Conservation (phyloP, 305 asterid genomes). For the Fraxinus baroniana region DNA sequence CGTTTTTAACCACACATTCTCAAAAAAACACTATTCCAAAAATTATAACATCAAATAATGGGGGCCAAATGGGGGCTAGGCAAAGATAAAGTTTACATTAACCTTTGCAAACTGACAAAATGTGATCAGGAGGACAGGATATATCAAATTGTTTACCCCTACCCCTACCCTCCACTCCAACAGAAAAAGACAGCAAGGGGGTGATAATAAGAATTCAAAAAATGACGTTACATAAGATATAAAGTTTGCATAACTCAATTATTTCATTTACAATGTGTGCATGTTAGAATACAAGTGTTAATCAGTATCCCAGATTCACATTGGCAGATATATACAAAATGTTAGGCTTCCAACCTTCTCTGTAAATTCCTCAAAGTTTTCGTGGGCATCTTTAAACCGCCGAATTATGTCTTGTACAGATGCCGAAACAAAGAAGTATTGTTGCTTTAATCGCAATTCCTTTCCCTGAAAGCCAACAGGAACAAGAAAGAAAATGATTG, state of each 20-base stretch:
- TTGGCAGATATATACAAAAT: slow-evolving; percentile 1
- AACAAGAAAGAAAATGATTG: background rate
- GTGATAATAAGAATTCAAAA: background rate
- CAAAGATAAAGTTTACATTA: background rate
- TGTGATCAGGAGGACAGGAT: background rate
- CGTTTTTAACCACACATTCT: too few species aligned
- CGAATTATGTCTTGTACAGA: slow-evolving; percentile 45
- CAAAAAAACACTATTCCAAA: too few species aligned
- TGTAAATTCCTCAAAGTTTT: slow-evolving; percentile 47
- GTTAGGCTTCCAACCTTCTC: slow-evolving; percentile 34
- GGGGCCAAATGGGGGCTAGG: background rate
- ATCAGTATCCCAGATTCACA: background rate
- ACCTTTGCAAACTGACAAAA: background rate
- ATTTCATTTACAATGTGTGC: background rate
- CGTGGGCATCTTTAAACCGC: slow-evolving; percentile 42
- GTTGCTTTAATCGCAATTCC: slow-evolving; percentile 55
- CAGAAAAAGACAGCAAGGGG: background rate
- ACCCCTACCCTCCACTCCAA: background rate
- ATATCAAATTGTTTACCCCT: background rate
- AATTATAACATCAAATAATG: too few species aligned
- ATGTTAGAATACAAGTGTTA: background rate
- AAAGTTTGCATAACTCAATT: background rate
- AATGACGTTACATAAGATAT: background rate
- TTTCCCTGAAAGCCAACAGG: slow-evolving; percentile 40
- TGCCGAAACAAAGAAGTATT: slow-evolving; percentile 56